These are phyloP conservation scores for Botryotinia convoluta DNA, from an alignment of 2,329 filamentous ascomycete genomes.

Conservation along the genomic window DNA sequence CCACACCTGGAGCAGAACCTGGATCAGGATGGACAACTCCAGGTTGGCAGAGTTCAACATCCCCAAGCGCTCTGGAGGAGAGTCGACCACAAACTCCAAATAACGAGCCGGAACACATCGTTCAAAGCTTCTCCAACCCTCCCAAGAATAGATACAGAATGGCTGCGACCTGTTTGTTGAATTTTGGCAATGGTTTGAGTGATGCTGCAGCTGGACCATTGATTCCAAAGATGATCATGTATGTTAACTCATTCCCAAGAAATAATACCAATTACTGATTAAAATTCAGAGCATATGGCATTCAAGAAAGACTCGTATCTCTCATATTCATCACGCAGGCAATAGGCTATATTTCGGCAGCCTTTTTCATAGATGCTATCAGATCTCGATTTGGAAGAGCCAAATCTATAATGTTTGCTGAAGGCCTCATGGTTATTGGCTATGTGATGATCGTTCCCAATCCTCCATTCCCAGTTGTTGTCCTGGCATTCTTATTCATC, in stretches of 20 bases:
- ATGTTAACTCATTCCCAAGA: conserved; percentile 25
- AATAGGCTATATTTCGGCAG: conserved; percentile 71
- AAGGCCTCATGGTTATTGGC: conserved; percentile 55
- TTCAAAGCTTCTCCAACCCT: conserved; percentile 58
- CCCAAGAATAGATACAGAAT: conserved; percentile 71
- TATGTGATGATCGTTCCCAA: conserved; percentile 64
- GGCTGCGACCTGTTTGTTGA: conserved; percentile 60
- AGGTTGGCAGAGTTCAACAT: conserved; percentile 30
- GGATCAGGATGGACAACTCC: conserved; percentile 20
- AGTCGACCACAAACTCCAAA: conserved; percentile 52
- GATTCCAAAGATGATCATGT: conserved; percentile 75
- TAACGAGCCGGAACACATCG: conserved; percentile 42
- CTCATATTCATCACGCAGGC: conserved; percentile 80
- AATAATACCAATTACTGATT: not conserved
- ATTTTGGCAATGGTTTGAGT: conserved; percentile 67
- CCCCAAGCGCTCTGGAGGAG: conserved; percentile 44
- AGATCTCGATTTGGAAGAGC: conserved; percentile 63
- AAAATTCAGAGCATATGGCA: not conserved
- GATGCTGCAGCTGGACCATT: conserved; percentile 75
- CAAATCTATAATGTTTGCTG: conserved; percentile 58
- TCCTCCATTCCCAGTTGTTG: conserved; percentile 68
- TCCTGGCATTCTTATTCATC: conserved; percentile 66
- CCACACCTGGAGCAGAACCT: conserved; percentile 23
- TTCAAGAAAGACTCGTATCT: conserved; percentile 55
- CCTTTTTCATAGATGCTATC: conserved; percentile 63